phyloP scores from a whole-genome alignment of 2,329 filamentous ascomycete genomes.

The Claviceps fusiformis region DNA sequence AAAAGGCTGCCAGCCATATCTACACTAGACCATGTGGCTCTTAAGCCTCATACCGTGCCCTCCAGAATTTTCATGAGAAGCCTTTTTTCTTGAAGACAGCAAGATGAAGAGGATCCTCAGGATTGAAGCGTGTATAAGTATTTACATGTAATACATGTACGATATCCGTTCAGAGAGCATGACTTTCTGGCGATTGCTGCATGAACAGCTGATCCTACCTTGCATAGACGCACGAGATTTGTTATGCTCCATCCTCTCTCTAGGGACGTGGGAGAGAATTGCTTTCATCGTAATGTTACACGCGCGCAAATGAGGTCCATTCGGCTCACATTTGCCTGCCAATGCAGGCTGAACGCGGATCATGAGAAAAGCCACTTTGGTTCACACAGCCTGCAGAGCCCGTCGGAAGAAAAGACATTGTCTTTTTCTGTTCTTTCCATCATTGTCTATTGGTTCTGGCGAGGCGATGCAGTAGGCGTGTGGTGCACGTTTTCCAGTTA shows the following conservation, averaged over 20 bases:
- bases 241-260: neutral
- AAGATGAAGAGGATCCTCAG: neutral
- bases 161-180: neutral
- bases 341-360: neutral
- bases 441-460: neutral
- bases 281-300: neutral
- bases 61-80: neutral
- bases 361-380: neutral
- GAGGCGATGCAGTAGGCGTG: neutral
- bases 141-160: neutral
- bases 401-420: neutral
- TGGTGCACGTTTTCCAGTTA: neutral
- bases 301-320: neutral
- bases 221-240: neutral
- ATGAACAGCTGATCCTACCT: neutral
- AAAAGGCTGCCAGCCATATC: constrained; percentile 1
- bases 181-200: neutral
- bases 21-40: neutral
- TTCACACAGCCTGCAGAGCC: neutral
- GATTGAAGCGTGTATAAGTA: neutral
- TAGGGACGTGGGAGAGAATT: neutral
- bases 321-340: neutral
- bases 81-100: no score
- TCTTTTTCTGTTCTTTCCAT: neutral
- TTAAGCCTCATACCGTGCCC: neutral